These are phyloP conservation scores for Penicillium alfredii DNA, from an alignment of 495 filamentous ascomycete species.

Conservation along the genomic window DNA sequence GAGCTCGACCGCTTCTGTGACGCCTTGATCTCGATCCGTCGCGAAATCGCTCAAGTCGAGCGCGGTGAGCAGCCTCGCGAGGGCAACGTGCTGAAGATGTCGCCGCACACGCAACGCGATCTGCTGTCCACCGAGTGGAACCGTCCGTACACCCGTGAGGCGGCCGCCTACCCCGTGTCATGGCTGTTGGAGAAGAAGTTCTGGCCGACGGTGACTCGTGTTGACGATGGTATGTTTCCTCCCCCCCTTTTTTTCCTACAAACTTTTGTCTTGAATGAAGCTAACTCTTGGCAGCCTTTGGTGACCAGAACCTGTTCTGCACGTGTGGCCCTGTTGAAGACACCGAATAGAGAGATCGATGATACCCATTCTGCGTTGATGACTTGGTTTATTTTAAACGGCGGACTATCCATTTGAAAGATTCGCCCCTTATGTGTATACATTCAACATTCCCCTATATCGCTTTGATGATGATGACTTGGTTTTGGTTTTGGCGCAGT, in stretches of 20 bases:
- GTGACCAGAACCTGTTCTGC: constrained; percentile 91
- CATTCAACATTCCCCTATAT: constrained; percentile 26
- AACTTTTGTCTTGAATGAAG: not conserved
- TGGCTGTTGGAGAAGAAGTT: constrained; percentile 96
- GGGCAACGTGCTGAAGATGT: constrained; percentile 87
- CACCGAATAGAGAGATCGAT: constrained; percentile 30
- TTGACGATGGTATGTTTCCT: constrained; percentile 74
- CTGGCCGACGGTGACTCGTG: constrained; percentile 84
- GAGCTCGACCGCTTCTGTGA: constrained; percentile 95
- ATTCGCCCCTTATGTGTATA: constrained; percentile 20
- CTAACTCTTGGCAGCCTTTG: constrained; percentile 58
- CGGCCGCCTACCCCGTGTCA: constrained; percentile 81
- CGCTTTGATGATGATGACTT: constrained; percentile 16
- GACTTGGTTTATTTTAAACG: constrained; percentile 7
- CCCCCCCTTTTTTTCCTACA: not conserved
- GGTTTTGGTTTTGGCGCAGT: not conserved
- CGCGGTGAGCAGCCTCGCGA: constrained; percentile 69
- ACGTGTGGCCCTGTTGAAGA: constrained; percentile 79
- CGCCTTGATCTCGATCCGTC: constrained; percentile 80
- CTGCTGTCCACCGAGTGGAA: constrained; percentile 67
- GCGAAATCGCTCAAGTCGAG: constrained; percentile 82
- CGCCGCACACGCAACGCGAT: constrained; percentile 84
- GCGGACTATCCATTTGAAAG: constrained; percentile 7
- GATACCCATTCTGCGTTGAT: constrained; percentile 37
- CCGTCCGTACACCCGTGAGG: constrained; percentile 70